Conservation (phyloP, 768 basidiomycete species). For the Roridomyces roridus region DNA sequence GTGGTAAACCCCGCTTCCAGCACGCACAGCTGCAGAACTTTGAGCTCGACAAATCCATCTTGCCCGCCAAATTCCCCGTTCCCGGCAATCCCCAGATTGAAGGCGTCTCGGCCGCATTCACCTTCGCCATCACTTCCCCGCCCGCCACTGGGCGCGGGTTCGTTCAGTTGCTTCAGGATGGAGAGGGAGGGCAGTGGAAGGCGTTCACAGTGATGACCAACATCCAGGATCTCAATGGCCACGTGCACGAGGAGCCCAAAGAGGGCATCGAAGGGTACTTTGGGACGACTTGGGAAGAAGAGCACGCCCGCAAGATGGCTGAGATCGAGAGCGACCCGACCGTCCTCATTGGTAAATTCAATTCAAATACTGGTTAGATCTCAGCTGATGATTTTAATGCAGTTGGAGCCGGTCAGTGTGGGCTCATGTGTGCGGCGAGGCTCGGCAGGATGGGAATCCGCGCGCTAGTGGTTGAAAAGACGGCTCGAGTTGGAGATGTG, state of each 20-base stretch:
- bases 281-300: constrained; percentile 22
- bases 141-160: constrained; percentile 24
- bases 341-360: constrained; percentile 23
- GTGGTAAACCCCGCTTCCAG: background rate
- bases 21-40: constrained; percentile 3
- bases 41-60: background rate
- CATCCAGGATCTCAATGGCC: constrained; percentile 25
- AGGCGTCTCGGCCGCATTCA: constrained; percentile 22
- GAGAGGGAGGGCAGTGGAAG: constrained; percentile 26
- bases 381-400: background rate
- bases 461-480: constrained; percentile 54
- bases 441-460: constrained; percentile 53
- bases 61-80: constrained; percentile 2
- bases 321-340: constrained; percentile 28
- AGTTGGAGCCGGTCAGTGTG: constrained; percentile 58
- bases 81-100: background rate
- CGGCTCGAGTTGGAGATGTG: constrained; percentile 45
- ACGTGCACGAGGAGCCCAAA: constrained; percentile 29
- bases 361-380: background rate
- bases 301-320: constrained; percentile 7
- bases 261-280: constrained; percentile 15
- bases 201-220: constrained; percentile 23
- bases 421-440: constrained; percentile 59
- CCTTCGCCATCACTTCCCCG: constrained; percentile 36
- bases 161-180: constrained; percentile 19